Evolutionary conservation across 805 yeast species (phyloP).

Genomic region (Lachancea nothofagi): DNA sequence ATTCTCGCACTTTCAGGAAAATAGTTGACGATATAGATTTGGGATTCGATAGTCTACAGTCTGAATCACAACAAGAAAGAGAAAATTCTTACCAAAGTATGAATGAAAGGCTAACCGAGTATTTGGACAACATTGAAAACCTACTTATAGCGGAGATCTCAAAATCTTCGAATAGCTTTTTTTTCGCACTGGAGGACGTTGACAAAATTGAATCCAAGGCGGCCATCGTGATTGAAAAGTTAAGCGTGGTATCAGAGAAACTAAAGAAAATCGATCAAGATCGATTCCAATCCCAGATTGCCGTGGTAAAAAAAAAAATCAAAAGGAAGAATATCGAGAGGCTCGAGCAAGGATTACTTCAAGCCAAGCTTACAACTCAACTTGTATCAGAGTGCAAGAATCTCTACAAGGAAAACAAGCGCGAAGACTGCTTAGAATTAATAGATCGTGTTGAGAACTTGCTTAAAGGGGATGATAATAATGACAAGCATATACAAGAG

Average conservation of each 20-base stretch:
- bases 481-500: slow-evolving; percentile 23
- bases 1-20: slow-evolving; percentile 74
- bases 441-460: slow-evolving; percentile 53
- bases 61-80: slow-evolving; percentile 31
- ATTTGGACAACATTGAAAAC: slow-evolving; percentile 79
- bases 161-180: slow-evolving; percentile 76
- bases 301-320: slow-evolving; percentile 44
- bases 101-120: slow-evolving; percentile 75
- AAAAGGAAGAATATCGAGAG: slow-evolving; percentile 54
- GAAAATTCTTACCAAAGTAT: slow-evolving; percentile 49
- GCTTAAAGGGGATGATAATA: slow-evolving; percentile 46
- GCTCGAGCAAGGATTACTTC: slow-evolving; percentile 55
- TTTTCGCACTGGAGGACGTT: slow-evolving; percentile 76
- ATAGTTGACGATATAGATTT: slow-evolving; percentile 60
- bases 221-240: slow-evolving; percentile 42
- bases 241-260: slow-evolving; percentile 42
- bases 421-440: slow-evolving; percentile 49
- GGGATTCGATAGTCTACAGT: slow-evolving; percentile 27
- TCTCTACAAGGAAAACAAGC: slow-evolving; percentile 20
- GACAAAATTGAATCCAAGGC: slow-evolving; percentile 56
- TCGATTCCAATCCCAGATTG: slow-evolving; percentile 47
- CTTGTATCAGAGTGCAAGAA: slow-evolving; percentile 39
- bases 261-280: slow-evolving; percentile 43
- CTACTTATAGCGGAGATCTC: slow-evolving; percentile 78
- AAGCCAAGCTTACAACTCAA: slow-evolving; percentile 40